Base-by-base conservation (phyloP, 2,329 filamentous ascomycete genomes). In the Pyricularia pennisetigena region DNA sequence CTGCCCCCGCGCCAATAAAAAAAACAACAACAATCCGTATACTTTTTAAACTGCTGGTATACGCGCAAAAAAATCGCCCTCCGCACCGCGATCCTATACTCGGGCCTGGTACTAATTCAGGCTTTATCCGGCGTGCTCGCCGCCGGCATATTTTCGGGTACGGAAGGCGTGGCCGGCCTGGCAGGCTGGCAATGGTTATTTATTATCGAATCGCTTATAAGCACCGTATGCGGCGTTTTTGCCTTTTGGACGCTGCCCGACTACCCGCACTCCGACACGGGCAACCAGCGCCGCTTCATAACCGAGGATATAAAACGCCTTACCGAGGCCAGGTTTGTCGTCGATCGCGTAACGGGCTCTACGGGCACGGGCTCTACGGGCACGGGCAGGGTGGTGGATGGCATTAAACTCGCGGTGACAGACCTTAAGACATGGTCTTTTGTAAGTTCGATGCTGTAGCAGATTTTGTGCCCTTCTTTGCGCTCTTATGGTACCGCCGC, bases 111-210 rank as follows among this genome's bases (percentile, higher is more conserved):
- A 14, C 82, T 91, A 20, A 88, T 85, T 0, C 87, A 88, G 2
- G 88, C 88, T 2, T 90, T 91, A 73, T 88, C 86, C 1, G 88
- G 87, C 1, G 72, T 87, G 10, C 82, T 87, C 57, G 80, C 83
- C 1, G 84, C 84, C 0, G 85, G 88, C 4, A 89, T 92, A 69
- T 65, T 65, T 7, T n/a, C 63, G 12, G 29, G 29, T 5, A 24
- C 67, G 12, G 65, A 69, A 16, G 68, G 62, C 2, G 7, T 23
- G 16, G 16, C 14, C 3, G 68, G 68, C 3, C n/a, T 69, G 24
- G 24, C 30, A 3, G 61, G 65, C 9, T 69, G 68, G 68, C 30
- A 65, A 14, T 69, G 68, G 68, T 57, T 69, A 0, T 69, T 69
- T n/a, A 64, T 69, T 20, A 41, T 69, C 16, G 29, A 35, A n/a